These are phyloP conservation scores for Auricularia heimuer DNA, from an alignment of 768 basidiomycete genomes.

Conservation along the genomic window DNA sequence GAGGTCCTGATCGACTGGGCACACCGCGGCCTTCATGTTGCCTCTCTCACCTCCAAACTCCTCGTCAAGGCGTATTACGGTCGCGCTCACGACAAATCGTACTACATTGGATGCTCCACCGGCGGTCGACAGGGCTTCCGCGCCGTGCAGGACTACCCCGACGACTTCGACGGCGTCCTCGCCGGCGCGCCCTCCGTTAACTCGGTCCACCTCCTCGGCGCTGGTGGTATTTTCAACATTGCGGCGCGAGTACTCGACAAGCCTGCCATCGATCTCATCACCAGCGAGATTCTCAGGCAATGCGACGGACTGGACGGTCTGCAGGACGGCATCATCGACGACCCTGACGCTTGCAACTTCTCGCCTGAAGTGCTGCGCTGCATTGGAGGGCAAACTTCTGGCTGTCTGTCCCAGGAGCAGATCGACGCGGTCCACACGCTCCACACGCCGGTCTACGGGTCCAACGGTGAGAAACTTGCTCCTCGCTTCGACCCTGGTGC, in stretches of 20 bases:
- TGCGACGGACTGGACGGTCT: slow-evolving; percentile 24
- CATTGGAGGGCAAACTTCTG: slow-evolving; percentile 4
- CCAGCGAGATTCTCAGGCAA: slow-evolving; percentile 22
- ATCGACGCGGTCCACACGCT: slow-evolving; percentile 18
- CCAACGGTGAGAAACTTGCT: slow-evolving; percentile 16
- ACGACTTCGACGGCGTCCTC: slow-evolving; percentile 25
- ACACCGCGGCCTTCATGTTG: slow-evolving; percentile 19
- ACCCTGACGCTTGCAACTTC: slow-evolving; percentile 20
- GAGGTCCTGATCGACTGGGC: slow-evolving; percentile 22
- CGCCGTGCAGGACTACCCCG: slow-evolving; percentile 19
- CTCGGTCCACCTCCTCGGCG: not conserved
- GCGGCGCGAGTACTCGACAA: no score
- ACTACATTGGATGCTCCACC: slow-evolving; percentile 23
- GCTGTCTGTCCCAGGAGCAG: slow-evolving; percentile 20
- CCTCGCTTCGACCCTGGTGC: slow-evolving; percentile 21
- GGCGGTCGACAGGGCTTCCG: slow-evolving; percentile 24
- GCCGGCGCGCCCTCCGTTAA: slow-evolving; percentile 23
- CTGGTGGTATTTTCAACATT: no score
- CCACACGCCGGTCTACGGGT: slow-evolving; percentile 19
- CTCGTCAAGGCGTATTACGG: slow-evolving; percentile 20
- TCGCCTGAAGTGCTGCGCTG: slow-evolving; percentile 21
- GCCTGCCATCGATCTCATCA: slow-evolving; percentile 14
- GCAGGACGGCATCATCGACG: slow-evolving; percentile 21
- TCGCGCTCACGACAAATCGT: slow-evolving; percentile 14
- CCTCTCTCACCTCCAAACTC: slow-evolving; percentile 17